Percentiles rank a stretch among this genome's conserved stretches.
Conservation (phyloP, 2,329 filamentous ascomycete genomes). For the Xylariomycetidae sp. region DNA sequence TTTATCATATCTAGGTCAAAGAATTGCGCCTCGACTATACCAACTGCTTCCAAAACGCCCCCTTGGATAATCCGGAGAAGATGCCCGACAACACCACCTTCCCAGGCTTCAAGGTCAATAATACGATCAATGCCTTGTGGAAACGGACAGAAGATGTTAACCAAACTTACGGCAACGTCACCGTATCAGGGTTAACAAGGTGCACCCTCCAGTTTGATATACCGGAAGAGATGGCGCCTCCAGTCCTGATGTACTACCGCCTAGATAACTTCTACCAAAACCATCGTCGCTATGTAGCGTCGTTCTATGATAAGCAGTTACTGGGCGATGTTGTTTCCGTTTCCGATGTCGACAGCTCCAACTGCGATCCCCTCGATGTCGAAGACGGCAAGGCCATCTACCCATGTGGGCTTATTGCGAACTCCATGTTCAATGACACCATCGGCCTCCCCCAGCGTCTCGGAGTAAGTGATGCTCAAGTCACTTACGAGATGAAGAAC, state of each 20-base stretch:
- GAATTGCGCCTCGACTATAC: conserved; percentile 92
- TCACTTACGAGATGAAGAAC: conserved; percentile 71
- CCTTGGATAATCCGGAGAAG: conserved; percentile 26
- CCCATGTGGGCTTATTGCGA: conserved; percentile 92
- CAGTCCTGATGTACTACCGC: conserved; percentile 90
- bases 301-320: conserved; percentile 78
- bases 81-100: conserved; percentile 57
- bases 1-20: conserved; percentile 61
- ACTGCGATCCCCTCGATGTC: conserved; percentile 69
- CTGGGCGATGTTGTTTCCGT: conserved; percentile 61
- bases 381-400: conserved; percentile 69
- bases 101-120: conserved; percentile 63
- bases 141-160: conserved; percentile 30
- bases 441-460: conserved; percentile 63
- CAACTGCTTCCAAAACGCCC: conserved; percentile 59
- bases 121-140: conserved; percentile 34
- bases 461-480: conserved; percentile 40
- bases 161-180: conserved; percentile 27
- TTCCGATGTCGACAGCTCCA: conserved; percentile 58
- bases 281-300: conserved; percentile 91
- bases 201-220: conserved; percentile 78
- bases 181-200: conserved; percentile 20
- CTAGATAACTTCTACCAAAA: conserved; percentile 99
- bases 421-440: conserved; percentile 95
- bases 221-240: conserved; percentile 71